These are phyloP conservation scores for Mariannaea sp. DNA, from an alignment of 2,329 filamentous ascomycete species.

Conservation along the genomic window DNA sequence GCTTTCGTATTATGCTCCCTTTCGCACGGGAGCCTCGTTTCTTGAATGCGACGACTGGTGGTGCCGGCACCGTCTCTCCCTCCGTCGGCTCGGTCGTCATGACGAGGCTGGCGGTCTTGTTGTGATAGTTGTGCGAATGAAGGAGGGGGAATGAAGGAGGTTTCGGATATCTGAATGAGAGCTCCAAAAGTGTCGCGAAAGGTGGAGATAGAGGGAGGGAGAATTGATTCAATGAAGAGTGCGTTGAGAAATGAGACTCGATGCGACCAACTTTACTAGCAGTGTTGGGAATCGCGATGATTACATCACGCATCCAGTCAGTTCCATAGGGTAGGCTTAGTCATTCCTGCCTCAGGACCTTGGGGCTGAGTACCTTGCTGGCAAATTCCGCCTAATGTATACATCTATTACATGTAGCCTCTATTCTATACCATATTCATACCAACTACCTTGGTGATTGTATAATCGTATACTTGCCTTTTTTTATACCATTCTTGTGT, in stretches of 20 bases:
- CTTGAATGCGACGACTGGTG: neutral
- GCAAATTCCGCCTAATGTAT: neutral
- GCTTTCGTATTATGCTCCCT: neutral
- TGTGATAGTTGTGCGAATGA: neutral
- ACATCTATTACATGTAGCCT: neutral
- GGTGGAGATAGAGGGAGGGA: neutral
- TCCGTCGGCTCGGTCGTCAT: neutral
- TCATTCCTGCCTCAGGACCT: neutral
- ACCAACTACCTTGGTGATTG: too few species aligned
- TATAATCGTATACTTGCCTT: too few species aligned
- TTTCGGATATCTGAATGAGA: neutral
- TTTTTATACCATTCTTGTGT: too few species aligned
- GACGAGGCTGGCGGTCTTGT: neutral
- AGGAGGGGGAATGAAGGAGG: neutral
- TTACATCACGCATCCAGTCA: neutral
- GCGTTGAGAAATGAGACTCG: neutral
- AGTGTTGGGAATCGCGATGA: neutral
- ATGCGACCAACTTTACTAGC: neutral
- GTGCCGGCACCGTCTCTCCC: neutral
- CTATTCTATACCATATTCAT: too few species aligned
- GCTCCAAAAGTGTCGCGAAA: neutral
- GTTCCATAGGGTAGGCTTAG: neutral
- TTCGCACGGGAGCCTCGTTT: neutral
- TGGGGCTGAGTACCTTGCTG: neutral
- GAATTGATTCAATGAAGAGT: neutral